A percentile compares a stretch with the other conserved stretches of the same genome.
These are phyloP conservation scores for Phytophthora cajani DNA, from an alignment of 352 stramenopile genomes.

Conservation along the genomic window DNA sequence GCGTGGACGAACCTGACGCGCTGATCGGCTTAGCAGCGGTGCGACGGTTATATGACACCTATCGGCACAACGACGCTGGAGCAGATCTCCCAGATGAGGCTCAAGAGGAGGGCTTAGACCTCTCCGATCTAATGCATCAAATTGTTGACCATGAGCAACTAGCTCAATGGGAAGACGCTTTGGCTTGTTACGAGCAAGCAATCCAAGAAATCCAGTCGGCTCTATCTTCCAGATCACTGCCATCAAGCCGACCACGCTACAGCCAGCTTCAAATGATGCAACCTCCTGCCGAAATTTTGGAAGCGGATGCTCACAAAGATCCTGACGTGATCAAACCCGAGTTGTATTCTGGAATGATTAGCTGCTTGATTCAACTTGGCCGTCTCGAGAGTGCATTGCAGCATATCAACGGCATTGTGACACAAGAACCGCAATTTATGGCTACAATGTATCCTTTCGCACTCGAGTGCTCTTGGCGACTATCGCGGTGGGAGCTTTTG, in stretches of 20 bases:
- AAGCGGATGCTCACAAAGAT: conserved; percentile 48
- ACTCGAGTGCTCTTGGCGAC: conserved; percentile 86
- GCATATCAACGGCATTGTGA: conserved; percentile 88
- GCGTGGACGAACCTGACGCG: conserved; percentile 74
- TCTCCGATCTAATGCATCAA: conserved; percentile 74
- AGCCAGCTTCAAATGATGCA: conserved; percentile 35
- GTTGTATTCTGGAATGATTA: conserved; percentile 84
- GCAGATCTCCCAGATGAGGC: conserved; percentile 24
- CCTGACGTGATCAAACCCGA: conserved; percentile 69
- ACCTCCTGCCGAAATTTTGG: conserved; percentile 28
- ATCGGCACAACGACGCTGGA: conserved; percentile 39
- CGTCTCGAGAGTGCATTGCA: conserved; percentile 85
- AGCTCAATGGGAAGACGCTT: conserved; percentile 77
- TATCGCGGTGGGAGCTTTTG: conserved; percentile 85
- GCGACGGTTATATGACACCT: conserved; percentile 56
- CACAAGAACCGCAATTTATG: conserved; percentile 78
- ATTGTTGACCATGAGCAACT: conserved; percentile 78
- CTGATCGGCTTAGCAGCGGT: conserved; percentile 67
- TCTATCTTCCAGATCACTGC: conserved; percentile 42
- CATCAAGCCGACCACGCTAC: conserved; percentile 15
- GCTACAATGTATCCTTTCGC: conserved; percentile 83
- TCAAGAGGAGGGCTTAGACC: conserved; percentile 51
- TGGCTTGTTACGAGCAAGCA: conserved; percentile 81
- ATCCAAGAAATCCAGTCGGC: conserved; percentile 73
- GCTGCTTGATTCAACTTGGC: conserved; percentile 85